Base-by-base conservation (phyloP, 192 early-diverging fungal genomes). In the Coemansia sp. region DNA sequence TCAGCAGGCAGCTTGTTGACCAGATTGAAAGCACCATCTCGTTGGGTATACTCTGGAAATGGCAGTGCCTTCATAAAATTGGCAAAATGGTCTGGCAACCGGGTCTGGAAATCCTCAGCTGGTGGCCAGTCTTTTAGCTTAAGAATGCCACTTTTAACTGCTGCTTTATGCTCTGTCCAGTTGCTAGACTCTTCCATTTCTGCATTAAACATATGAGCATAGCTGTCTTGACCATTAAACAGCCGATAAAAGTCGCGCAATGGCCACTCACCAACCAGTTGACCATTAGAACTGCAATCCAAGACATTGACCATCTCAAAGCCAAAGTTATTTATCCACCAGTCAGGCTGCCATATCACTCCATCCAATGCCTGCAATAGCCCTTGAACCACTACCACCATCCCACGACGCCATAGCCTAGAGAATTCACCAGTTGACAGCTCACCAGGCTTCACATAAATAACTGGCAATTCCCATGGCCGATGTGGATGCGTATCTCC, bases 91-190 rank as follows among this genome's bases (percentile, higher is more conserved):
- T 45, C 45, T 0, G 86, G 86, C 39, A 84, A 81, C 15, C 72
- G 69, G 3, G 50, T 28, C 20, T 63, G 55, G 50, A 89, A 88
- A 45, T 84, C 78, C 15, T 72, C 65, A 20, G 81, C 59, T 0
- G 84, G 78, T 23, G 87, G 89, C 84, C 86, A 89, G 63, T 91
- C 86, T 70, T 80, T 80, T 0, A 82, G 53, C 61, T 80, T 81
- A 9, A 70, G 49, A 14, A 80, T 87, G 45, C 57, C 36, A 9
- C 5, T 1, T 48, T 45, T 10, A 9, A 65, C 50, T n/a, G 26
- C 39, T 9, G 11, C 21, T 16, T 51, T 64, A 38, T 63, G 74
- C 23, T 48, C 39, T 8, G 49, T 54, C 60, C 77, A 75, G 41
- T 39, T 35, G 14, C 11, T 37, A 1, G 33, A 46, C 18, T 47